Evolutionary conservation across 805 yeast species (phyloP), one percentile per base, ranked within the genome.

Genomic region (Nakazawaea anatomiae): DNA sequence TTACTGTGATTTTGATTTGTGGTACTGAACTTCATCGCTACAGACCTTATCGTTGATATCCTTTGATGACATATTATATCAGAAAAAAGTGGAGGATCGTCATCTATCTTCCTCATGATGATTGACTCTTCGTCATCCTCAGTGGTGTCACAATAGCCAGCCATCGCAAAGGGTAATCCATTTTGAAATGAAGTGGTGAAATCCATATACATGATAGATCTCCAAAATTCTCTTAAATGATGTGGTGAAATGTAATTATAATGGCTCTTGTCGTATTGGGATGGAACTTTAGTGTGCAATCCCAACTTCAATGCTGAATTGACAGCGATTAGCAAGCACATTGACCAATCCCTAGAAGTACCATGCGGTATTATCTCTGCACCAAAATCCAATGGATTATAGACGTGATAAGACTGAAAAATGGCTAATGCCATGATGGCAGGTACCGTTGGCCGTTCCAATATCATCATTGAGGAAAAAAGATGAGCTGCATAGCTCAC

Each of bases 151-250:
- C 46, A 45, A 36, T 50, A 50, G 1, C 52, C 52, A 12, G 49
- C 10, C 48, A 50, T 46, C 6, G 50, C 38, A 9, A 50, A 38
- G 12, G 52, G 52, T 38, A 50, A 42, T 10, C 52, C 52, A 41
- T 25, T 50, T 38, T 50, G 48, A 36, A 50, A 44, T n/a, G 52
- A 44, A 3, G 39, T 29, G 30, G 38, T 18, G 30, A 38, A 45
- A 28, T 50, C 52, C 48, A 50, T 45, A 18, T 35, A 36, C 14
- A 46, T 27, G 7, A 50, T 25, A n/a, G 43, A 41, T 27, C 49
- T 45, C 52, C 52, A 50, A n/a, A 50, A 50, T 27, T 45, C 50
- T 45, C 49, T 41, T 39, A 50, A 46, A 42, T 50, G 50, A 12
- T 36, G 35, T n/a, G 52, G 49, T 6, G 48, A 41, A 4, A 50